Conservation (phyloP, 306 rosid species). For the Argentina anserina region DNA sequence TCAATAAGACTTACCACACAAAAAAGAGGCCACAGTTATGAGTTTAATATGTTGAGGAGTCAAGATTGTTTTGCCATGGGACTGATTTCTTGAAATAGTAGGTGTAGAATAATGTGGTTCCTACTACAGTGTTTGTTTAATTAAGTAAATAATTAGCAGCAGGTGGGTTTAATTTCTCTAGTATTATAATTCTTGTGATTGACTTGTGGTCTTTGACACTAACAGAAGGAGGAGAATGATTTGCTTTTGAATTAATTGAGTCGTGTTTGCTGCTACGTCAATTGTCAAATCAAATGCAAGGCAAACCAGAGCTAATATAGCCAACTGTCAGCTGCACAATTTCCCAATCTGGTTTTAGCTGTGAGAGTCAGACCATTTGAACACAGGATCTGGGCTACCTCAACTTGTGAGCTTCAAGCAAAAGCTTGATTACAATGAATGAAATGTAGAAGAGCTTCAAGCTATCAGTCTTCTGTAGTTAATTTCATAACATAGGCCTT, state of each 20-base stretch:
- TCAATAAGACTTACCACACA: conserved; percentile 3
- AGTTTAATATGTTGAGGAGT: conserved; percentile 6
- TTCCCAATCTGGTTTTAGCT: not conserved
- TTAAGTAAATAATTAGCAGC: conserved; percentile 25
- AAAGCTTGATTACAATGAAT: not conserved
- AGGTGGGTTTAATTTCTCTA: conserved; percentile 4
- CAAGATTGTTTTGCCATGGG: conserved; percentile 30
- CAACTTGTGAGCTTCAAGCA: not conserved
- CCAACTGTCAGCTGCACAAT: not conserved
- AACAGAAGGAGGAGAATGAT: not conserved
- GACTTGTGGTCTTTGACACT: conserved; percentile 4
- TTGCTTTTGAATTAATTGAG: not conserved
- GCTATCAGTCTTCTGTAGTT: not conserved
- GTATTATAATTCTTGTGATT: conserved; percentile 6
- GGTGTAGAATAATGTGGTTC: conserved; percentile 34
- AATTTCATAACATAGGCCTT: not conserved
- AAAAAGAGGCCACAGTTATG: not conserved
- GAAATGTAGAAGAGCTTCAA: not conserved
- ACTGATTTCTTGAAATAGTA: conserved; percentile 30
- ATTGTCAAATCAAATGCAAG: conserved; percentile 9
- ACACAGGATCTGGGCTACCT: not conserved
- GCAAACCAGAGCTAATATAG: not conserved
- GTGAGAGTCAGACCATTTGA: not conserved
- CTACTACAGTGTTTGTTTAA: conserved; percentile 23
- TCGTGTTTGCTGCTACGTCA: conserved; percentile 2